Percentiles rank a stretch among this genome's conserved stretches.
Evolutionary conservation across 139 green algal genomes (phyloP).

Genomic region (Chlorella vulgaris): DNA sequence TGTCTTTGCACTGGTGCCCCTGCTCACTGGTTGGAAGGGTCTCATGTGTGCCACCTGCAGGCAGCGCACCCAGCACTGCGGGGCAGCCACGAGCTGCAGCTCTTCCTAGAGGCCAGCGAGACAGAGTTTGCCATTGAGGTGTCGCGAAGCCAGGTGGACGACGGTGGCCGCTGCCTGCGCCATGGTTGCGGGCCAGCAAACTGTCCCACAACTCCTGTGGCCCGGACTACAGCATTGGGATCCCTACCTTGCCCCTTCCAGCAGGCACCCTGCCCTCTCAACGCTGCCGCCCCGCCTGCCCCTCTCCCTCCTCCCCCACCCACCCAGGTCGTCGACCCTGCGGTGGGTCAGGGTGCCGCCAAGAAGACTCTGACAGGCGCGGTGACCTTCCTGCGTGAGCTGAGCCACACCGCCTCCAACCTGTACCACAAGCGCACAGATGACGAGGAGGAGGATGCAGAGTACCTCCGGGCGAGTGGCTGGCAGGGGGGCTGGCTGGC

Average conservation of each 20-base stretch:
- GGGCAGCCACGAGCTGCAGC: constrained; percentile 69
- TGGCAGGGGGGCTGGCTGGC: no score
- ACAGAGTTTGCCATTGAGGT: constrained; percentile 83
- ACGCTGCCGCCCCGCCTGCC: no score
- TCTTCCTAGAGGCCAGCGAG: constrained; percentile 86
- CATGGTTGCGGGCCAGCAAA: no score
- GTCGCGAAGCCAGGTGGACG: constrained; percentile 47
- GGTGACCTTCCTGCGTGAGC: not conserved
- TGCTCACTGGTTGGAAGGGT: no score
- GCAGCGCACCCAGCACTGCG: constrained; percentile 77
- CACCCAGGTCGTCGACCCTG: constrained; percentile 28
- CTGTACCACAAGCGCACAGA: constrained; percentile 30
- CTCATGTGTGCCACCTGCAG: no score
- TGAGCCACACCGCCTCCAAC: constrained; percentile 18
- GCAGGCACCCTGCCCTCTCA: no score
- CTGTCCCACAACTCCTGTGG: no score
- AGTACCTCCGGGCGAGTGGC: constrained; percentile 74
- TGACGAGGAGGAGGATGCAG: constrained; percentile 79
- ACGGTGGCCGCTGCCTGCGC: not conserved
- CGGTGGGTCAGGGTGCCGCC: constrained; percentile 13
- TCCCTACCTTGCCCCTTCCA: no score
- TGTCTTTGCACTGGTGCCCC: no score
- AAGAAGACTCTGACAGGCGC: constrained; percentile 31
- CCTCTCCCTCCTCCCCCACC: no score
- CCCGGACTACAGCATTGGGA: no score